phyloP scores from a whole-genome alignment of 2,329 filamentous ascomycete genomes.

The Cordyceps farinosa region DNA sequence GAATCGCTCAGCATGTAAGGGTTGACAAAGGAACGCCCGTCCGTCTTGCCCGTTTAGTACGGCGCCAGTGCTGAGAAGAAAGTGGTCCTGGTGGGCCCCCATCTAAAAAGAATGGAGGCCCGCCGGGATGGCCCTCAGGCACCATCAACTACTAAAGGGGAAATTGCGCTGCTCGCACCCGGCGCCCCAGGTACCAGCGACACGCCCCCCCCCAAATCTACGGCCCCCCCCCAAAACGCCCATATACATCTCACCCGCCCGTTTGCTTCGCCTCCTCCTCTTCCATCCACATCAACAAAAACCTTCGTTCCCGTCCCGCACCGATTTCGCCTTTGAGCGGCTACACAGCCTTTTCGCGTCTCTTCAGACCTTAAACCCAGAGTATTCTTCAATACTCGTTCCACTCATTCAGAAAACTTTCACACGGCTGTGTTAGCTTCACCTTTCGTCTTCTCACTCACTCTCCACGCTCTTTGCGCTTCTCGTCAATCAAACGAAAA shows the following conservation, averaged over 20 bases:
- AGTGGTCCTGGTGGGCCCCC: background rate
- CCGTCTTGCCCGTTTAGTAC: background rate
- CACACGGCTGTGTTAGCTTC: conserved; percentile 6
- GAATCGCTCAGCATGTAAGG: background rate
- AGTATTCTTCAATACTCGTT: conserved; percentile 30
- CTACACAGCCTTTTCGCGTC: conserved; percentile 19
- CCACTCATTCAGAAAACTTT: conserved; percentile 23
- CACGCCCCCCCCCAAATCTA: background rate
- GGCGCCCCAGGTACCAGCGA: conserved; percentile 3
- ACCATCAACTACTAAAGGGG: background rate
- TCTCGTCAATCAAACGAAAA: conserved; percentile 14
- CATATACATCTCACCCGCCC: conserved; percentile 16
- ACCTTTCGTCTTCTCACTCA: background rate
- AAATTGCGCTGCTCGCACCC: conserved; percentile 17
- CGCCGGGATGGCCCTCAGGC: conserved; percentile 2
- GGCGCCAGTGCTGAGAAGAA: background rate
- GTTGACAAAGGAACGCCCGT: background rate
- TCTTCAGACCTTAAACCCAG: conserved; percentile 20
- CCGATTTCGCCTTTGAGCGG: conserved; percentile 15
- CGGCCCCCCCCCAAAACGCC: conserved; percentile 2
- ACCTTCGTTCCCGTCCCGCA: conserved; percentile 11
- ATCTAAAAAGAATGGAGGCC: conserved; percentile 5
- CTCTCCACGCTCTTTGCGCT: conserved; percentile 6
- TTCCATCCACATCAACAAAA: conserved; percentile 9
- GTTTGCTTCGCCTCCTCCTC: conserved; percentile 7